Base-by-base conservation (phyloP, 1,139 yeast species). In the Insectozyma bohioensis region DNA sequence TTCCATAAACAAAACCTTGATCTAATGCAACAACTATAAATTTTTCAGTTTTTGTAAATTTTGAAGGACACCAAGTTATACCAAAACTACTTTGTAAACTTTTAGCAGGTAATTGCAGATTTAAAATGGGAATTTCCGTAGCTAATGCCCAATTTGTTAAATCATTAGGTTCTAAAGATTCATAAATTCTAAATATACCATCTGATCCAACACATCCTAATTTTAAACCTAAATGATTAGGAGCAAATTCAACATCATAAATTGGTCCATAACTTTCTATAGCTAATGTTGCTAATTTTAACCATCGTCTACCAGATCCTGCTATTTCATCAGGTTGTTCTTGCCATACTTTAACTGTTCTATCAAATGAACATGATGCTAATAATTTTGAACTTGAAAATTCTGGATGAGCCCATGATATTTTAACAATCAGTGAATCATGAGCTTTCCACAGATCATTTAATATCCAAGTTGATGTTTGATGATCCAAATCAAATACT, bases 381-480 rank as follows among this genome's bases (percentile, higher is more conserved):
- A 92, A 60, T 5, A 92, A 67, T 45, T 66, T 67, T 31, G 67
- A 58, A 49, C 86, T 85, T 4, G 95, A 94, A 56, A 80, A 88
- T 55, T 88, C 95, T 1, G 98, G 98, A 36, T 86, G 84, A 1
- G 97, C 97, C 95, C 97, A 92, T 34, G 80, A 78, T 5, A 92
- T 68, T 46, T 83, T 78, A 28, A 86, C 84, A 19, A 92, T 75
- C 43, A 90, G 79, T 6, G 95, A 82, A 48, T 92, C 96, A 54
- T 92, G 98, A 1, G 97, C 97, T 47, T 85, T 85, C 95, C 96
- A 90, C 43, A 85, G 80, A 57, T 88, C 96, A 46, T 81, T 80
- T 35, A 84, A 60, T 11, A 75, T 76, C 97, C 97, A 90, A 19
- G 78, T 73, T 19, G 67, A 63, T 5, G 75, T 59, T 17, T 63